Base-by-base conservation (phyloP, 441 rosid genomes). In the Eugenia klotzschiana region DNA sequence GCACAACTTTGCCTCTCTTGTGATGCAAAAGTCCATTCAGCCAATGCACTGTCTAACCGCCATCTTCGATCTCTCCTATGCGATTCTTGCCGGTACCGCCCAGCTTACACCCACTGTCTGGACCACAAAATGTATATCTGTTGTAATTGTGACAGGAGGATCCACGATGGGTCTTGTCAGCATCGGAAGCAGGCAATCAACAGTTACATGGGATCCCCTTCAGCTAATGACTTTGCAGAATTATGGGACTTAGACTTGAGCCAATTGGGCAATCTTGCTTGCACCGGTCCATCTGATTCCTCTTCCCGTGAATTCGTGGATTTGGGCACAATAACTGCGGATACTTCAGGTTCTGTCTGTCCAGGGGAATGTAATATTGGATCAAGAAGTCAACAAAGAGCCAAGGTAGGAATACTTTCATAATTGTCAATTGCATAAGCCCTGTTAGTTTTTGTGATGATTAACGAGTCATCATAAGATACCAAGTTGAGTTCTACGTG, bases 21-120 rank as follows among this genome's bases (percentile, higher is more conserved):
- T 82, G 98, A 96, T 85, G 90, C 94, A 0, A 96, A 92, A 88
- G 94, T 96, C 73, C 99, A 96, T 91, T 96, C 98, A 33, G 98
- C 99, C 52, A 96, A 94, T 81, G 89, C 98, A 73, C 93, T 96
- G 83, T 94, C 96, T 6, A 89, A 89, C 55, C 82, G 93, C 82
- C 99, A 96, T 90, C 88, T 92, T 79, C 93, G 98, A n/a, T 89
- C 95, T 27, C 90, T 94, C 86, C 88, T 94, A 29, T 96, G 98
- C 20, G 94, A 91, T 77, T 87, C 87, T 1, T 96, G 98, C 88
- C 88, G 90, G 82, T 27, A 18, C 73, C 22, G 37, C 53, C 86
- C 83, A 0, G 86, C 83, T 5, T 69, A 74, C 0, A 12, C 46
- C 2, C 83, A 81, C 51, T 84, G 86, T 51, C 18, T 46, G 55